These are phyloP conservation scores for Carex pumila DNA, from an alignment of 176 grass and related monocot species.

Conservation along the genomic window DNA sequence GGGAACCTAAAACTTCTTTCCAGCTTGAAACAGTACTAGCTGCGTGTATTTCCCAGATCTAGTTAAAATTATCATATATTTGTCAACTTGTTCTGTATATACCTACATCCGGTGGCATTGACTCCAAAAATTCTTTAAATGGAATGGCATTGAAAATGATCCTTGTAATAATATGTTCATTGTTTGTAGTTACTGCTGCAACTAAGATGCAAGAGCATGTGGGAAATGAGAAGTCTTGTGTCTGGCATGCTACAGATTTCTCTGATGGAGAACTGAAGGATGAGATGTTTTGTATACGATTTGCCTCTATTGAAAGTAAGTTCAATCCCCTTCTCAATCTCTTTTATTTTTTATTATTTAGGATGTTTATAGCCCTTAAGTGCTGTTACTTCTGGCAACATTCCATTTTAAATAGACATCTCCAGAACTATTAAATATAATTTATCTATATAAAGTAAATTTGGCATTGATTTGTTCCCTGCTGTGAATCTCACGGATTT, in stretches of 20 bases:
- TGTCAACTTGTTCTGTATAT: not conserved
- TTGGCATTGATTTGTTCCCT: not conserved
- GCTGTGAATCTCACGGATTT: not conserved
- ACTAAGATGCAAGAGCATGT: conserved; percentile 83
- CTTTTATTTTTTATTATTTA: not conserved
- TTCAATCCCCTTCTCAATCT: not conserved
- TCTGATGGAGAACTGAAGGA: conserved; percentile 74
- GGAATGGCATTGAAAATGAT: not conserved
- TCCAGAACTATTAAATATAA: not conserved
- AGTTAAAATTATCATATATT: not conserved
- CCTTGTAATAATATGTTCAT: not conserved
- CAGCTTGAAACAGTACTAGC: not conserved
- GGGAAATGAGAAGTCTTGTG: conserved; percentile 72
- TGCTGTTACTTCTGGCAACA: not conserved
- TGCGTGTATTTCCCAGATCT: not conserved
- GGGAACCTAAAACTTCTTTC: not conserved
- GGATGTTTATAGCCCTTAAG: not conserved
- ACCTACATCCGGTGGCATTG: not conserved
- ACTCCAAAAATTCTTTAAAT: not conserved
- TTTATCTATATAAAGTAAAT: not conserved
- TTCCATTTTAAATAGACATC: not conserved
- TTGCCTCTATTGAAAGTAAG: conserved; percentile 82
- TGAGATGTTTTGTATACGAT: conserved; percentile 80
- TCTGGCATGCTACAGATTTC: conserved; percentile 78
- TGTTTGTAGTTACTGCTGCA: conserved; percentile 41